Percentiles rank a stretch among this genome's conserved stretches.
phyloP scores from a whole-genome alignment of 805 yeast genomes.

The Kluyveromyces aestuarii region DNA sequence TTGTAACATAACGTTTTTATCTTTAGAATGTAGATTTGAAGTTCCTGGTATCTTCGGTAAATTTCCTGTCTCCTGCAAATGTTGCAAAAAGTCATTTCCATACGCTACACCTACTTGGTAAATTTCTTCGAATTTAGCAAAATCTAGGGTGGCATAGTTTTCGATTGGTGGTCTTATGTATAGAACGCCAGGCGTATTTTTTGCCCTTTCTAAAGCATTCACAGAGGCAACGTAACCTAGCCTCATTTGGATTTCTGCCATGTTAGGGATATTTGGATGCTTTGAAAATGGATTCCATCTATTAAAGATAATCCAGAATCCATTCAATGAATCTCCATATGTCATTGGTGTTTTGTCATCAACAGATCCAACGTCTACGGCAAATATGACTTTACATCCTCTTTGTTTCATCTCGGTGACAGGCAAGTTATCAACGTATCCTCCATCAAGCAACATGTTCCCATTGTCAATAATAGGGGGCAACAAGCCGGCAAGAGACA shows the following conservation, averaged over 20 bases:
- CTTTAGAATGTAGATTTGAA: conserved; percentile 8
- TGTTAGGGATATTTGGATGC: conserved; percentile 82
- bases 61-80: conserved; percentile 42
- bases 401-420: conserved; percentile 84
- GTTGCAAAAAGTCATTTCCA: conserved; percentile 49
- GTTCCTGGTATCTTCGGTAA: conserved; percentile 58
- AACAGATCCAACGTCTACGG: conserved; percentile 92
- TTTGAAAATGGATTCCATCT: conserved; percentile 84
- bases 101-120: conserved; percentile 70
- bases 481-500: conserved; percentile 89
- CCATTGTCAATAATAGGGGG: conserved; percentile 85
- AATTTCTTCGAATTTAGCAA: conserved; percentile 85
- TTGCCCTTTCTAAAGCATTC: conserved; percentile 83
- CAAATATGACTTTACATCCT: conserved; percentile 81
- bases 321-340: conserved; percentile 89
- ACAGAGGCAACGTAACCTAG: conserved; percentile 93
- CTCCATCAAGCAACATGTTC: conserved; percentile 90
- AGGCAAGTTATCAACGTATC: conserved; percentile 88
- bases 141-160: conserved; percentile 82
- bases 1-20: conserved; percentile 24
- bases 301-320: conserved; percentile 82
- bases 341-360: conserved; percentile 86
- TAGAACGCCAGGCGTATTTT: conserved; percentile 71
- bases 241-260: conserved; percentile 91
- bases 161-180: conserved; percentile 94